Conservation (phyloP, 2,329 filamentous ascomycete species). For the Fusarium subglutinans region DNA sequence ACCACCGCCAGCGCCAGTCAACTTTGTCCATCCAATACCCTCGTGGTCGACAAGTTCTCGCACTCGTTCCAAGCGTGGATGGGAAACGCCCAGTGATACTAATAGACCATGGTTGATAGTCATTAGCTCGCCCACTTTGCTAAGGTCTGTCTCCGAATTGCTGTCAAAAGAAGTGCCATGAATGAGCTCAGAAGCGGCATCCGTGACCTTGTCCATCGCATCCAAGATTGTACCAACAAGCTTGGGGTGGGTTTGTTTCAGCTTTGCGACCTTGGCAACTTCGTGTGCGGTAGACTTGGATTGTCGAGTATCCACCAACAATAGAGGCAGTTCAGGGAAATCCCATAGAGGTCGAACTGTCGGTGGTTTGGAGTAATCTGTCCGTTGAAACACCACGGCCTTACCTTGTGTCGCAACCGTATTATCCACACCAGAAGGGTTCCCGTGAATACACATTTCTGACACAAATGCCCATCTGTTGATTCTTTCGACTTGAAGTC, state of each 20-base stretch:
- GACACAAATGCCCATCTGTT: slow-evolving; percentile 98
- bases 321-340: slow-evolving; percentile 90
- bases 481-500: slow-evolving; percentile 90
- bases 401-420: slow-evolving; percentile 94
- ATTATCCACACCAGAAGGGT: slow-evolving; percentile 96
- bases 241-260: slow-evolving; percentile 77
- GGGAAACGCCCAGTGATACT: slow-evolving; percentile 91
- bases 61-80: slow-evolving; percentile 90
- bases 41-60: slow-evolving; percentile 90
- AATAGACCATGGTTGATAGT: slow-evolving; percentile 93
- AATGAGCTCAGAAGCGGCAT: slow-evolving; percentile 64
- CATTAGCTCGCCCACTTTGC: slow-evolving; percentile 85
- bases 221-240: slow-evolving; percentile 85
- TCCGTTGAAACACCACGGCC: slow-evolving; percentile 88
- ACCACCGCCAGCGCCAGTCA: slow-evolving; percentile 94
- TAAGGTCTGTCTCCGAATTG: slow-evolving; percentile 69
- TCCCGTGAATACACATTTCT: slow-evolving; percentile 97
- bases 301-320: slow-evolving; percentile 90
- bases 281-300: slow-evolving; percentile 85
- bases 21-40: slow-evolving; percentile 94
- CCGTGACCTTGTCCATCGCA: slow-evolving; percentile 80
- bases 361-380: slow-evolving; percentile 80
- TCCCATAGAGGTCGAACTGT: slow-evolving; percentile 79
- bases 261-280: slow-evolving; percentile 82
- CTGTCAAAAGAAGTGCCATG: slow-evolving; percentile 73